These are phyloP conservation scores for Fusarium heterosporum DNA, from an alignment of 2,329 filamentous ascomycete species.

Conservation along the genomic window DNA sequence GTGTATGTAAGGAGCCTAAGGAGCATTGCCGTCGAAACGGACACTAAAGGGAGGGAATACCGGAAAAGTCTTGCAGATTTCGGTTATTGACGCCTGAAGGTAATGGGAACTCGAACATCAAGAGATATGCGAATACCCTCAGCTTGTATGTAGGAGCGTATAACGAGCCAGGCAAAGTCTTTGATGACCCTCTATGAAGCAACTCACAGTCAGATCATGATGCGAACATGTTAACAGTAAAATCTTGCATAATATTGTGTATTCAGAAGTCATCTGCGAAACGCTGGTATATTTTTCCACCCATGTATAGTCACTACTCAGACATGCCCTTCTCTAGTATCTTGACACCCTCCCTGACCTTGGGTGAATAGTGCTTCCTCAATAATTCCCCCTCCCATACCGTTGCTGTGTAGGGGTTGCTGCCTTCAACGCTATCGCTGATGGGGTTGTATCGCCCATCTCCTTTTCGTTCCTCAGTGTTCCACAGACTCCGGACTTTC, in stretches of 20 bases:
- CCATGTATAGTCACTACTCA: conserved; percentile 38
- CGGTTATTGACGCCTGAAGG: conserved; percentile 1
- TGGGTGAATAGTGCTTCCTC: conserved; percentile 85
- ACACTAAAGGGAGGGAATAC: background rate
- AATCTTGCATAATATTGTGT: background rate
- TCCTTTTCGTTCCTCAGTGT: conserved; percentile 91
- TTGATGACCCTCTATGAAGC: background rate
- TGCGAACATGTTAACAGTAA: background rate
- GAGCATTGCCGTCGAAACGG: background rate
- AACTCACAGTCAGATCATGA: background rate
- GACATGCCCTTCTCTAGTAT: conserved; percentile 75
- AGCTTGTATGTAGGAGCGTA: conserved; percentile 15
- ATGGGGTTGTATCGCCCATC: conserved; percentile 86
- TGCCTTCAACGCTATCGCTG: conserved; percentile 80
- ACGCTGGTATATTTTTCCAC: conserved; percentile 9
- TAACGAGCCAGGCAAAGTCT: background rate
- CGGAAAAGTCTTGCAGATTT: background rate
- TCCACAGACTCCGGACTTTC: conserved; percentile 89
- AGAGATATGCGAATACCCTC: background rate
- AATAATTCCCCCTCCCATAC: conserved; percentile 95
- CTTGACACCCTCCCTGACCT: conserved; percentile 80
- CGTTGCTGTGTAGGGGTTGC: conserved; percentile 90
- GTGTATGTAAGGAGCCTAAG: background rate
- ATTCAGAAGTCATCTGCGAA: background rate
- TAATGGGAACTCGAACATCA: background rate